Evolutionary conservation across 805 yeast genomes (phyloP).

Genomic region (Yarrowia keelungensis): DNA sequence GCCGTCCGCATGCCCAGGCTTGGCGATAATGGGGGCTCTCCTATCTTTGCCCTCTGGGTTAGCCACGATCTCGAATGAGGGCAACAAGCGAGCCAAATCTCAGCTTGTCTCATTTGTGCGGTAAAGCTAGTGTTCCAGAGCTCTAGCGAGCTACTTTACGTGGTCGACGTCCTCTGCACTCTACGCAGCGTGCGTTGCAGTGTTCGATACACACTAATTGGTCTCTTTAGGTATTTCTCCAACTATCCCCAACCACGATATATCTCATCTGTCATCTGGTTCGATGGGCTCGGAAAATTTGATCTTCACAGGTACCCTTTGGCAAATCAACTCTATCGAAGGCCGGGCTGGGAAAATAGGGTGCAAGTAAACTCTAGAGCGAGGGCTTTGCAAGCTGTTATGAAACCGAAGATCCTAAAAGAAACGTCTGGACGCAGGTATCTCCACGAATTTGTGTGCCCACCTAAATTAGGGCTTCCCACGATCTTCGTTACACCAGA

Average conservation of each 20-base stretch:
- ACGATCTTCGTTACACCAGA: conserved; percentile 1
- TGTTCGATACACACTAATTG: not conserved
- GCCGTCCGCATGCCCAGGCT: not conserved
- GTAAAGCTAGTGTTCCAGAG: not conserved
- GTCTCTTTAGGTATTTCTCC: conserved; percentile 4
- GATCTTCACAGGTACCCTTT: conserved; percentile 16
- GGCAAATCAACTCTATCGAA: conserved; percentile 11
- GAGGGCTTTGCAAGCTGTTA: not conserved
- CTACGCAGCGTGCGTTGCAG: conserved; percentile 16
- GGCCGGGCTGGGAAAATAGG: not conserved
- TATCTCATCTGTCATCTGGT: too few species aligned
- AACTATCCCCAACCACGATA: too few species aligned
- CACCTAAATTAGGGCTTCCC: conserved; percentile 3
- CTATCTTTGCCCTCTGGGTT: not conserved
- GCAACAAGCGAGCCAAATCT: not conserved
- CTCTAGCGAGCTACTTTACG: not conserved
- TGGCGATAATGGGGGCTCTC: not conserved
- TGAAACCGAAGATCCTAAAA: conserved; percentile 17
- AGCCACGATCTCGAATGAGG: not conserved
- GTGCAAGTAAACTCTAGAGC: conserved; percentile 1
- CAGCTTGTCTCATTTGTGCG: conserved; percentile 1
- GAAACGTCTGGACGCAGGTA: conserved; percentile 16
- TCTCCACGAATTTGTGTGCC: conserved; percentile 25
- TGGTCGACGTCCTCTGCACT: conserved; percentile 5
- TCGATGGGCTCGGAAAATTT: not conserved